Conservation (phyloP, 768 basidiomycete species). For the Hirschioporus abietinus region DNA sequence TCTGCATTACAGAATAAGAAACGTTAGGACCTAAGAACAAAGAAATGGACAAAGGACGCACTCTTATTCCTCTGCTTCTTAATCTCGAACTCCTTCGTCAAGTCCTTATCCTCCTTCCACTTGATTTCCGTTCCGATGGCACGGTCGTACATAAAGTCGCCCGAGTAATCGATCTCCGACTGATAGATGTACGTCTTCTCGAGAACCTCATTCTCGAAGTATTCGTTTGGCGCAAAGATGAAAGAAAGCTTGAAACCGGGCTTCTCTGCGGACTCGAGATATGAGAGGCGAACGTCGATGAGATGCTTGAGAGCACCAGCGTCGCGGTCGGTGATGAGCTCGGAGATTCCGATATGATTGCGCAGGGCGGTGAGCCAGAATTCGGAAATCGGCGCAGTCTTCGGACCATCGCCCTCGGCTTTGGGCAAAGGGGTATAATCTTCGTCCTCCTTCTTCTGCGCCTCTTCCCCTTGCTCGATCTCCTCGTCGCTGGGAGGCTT, state of each 20-base stretch:
- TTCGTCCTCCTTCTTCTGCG: conserved; percentile 70
- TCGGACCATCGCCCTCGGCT: conserved; percentile 35
- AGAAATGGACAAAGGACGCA: conserved; percentile 31
- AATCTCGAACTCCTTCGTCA: conserved; percentile 96
- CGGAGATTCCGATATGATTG: conserved; percentile 82
- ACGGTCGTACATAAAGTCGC: conserved; percentile 95
- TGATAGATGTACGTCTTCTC: conserved; percentile 94
- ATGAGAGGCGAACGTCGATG: conserved; percentile 73
- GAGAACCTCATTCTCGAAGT: conserved; percentile 77
- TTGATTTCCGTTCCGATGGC: conserved; percentile 88
- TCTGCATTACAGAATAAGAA: conserved; percentile 33
- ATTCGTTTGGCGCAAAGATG: conserved; percentile 77
- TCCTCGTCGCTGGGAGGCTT: conserved; percentile 73
- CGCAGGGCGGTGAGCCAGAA: conserved; percentile 98
- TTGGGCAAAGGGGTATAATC: conserved; percentile 59
- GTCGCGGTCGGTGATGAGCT: conserved; percentile 92
- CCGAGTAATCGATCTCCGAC: conserved; percentile 89
- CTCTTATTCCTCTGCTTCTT: conserved; percentile 99
- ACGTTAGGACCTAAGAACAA: neutral
- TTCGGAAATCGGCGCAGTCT: conserved; percentile 66
- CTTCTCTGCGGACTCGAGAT: conserved; percentile 61
- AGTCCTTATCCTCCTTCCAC: conserved; percentile 98
- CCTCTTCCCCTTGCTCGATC: conserved; percentile 71
- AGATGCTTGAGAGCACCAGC: conserved; percentile 80
- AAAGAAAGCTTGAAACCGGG: conserved; percentile 93